Percentiles rank a stretch among this genome's conserved stretches.
Evolutionary conservation across 352 stramenopile genomes (phyloP).

Genomic region (Globisporangium cylindrosporum): DNA sequence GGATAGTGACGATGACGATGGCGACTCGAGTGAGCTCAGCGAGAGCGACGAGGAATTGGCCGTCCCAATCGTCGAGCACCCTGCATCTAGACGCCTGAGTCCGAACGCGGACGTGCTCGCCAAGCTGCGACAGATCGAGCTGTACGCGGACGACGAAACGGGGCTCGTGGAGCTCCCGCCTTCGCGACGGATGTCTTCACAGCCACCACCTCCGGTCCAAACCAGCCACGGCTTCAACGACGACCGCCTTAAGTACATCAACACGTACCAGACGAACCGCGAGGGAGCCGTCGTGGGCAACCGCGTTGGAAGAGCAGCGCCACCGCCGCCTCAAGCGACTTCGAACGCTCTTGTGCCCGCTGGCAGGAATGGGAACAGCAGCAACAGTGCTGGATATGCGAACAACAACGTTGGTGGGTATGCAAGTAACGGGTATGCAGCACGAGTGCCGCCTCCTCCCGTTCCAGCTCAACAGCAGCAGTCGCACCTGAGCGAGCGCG

Average conservation of each 20-base stretch:
- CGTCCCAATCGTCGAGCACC: not conserved
- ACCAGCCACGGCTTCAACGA: constrained; percentile 39
- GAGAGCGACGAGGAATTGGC: constrained; percentile 11
- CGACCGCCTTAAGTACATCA: constrained; percentile 69
- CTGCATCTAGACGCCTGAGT: not conserved
- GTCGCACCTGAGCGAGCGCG: constrained; percentile 26
- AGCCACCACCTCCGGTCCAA: constrained; percentile 19
- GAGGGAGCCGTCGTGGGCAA: constrained; percentile 10
- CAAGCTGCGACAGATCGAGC: constrained; percentile 16
- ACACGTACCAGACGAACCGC: constrained; percentile 41
- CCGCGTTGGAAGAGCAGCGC: not conserved
- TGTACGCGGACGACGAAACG: constrained; percentile 35
- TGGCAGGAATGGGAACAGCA: not conserved
- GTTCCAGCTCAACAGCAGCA: not conserved
- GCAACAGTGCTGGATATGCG: not conserved
- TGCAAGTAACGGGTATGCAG: not conserved
- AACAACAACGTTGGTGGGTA: not conserved
- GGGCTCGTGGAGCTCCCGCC: constrained; percentile 37
- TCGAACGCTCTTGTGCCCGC: not conserved
- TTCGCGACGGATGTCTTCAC: constrained; percentile 1
- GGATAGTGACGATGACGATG: constrained; percentile 17
- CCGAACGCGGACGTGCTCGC: constrained; percentile 12
- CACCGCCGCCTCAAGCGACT: not conserved
- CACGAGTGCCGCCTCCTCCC: not conserved
- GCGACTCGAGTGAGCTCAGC: constrained; percentile 15